Evolutionary conservation across 495 filamentous ascomycete species (phyloP).

Genomic region (Astrothelium subdiscretum): DNA sequence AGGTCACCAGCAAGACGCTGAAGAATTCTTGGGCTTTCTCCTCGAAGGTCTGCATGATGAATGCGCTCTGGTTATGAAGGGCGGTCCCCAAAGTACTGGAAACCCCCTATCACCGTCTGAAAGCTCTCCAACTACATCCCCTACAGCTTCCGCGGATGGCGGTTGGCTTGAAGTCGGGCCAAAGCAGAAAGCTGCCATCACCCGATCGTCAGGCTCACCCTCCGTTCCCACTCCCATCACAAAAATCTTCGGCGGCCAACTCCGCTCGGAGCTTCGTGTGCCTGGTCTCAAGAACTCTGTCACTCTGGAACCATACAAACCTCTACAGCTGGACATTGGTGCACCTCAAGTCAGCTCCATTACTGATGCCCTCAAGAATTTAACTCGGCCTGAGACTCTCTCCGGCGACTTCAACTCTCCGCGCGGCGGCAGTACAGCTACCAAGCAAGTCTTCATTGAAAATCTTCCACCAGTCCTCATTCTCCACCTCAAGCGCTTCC

Average conservation of each 20-base stretch:
- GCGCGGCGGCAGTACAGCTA: slow-evolving; percentile 63
- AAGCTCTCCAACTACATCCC: slow-evolving; percentile 30
- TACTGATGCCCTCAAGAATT: slow-evolving; percentile 72
- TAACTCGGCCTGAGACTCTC: slow-evolving; percentile 73
- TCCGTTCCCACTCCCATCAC: slow-evolving; percentile 70
- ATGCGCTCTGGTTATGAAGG: slow-evolving; percentile 62
- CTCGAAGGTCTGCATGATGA: slow-evolving; percentile 90
- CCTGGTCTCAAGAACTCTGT: slow-evolving; percentile 82
- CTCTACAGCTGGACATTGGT: slow-evolving; percentile 89
- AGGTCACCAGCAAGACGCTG: slow-evolving; percentile 95
- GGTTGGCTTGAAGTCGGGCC: slow-evolving; percentile 93
- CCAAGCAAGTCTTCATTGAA: slow-evolving; percentile 93
- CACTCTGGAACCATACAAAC: slow-evolving; percentile 85
- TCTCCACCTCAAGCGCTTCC: slow-evolving; percentile 92
- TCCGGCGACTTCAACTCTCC: slow-evolving; percentile 80
- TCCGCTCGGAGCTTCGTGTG: slow-evolving; percentile 79
- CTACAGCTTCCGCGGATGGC: slow-evolving; percentile 28
- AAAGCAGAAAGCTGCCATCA: slow-evolving; percentile 77
- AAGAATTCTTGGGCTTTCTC: slow-evolving; percentile 92
- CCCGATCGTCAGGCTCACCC: slow-evolving; percentile 72
- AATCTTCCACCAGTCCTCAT: slow-evolving; percentile 85
- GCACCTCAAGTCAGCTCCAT: slow-evolving; percentile 77
- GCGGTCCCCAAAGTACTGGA: slow-evolving; percentile 2
- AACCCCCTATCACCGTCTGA: slow-evolving; percentile 25
- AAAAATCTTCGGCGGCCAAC: slow-evolving; percentile 86